Evolutionary conservation across 208 protist species (phyloP), one percentile per base, ranked within the genome.

Genomic region (Trypanosomatidae sp.): DNA sequence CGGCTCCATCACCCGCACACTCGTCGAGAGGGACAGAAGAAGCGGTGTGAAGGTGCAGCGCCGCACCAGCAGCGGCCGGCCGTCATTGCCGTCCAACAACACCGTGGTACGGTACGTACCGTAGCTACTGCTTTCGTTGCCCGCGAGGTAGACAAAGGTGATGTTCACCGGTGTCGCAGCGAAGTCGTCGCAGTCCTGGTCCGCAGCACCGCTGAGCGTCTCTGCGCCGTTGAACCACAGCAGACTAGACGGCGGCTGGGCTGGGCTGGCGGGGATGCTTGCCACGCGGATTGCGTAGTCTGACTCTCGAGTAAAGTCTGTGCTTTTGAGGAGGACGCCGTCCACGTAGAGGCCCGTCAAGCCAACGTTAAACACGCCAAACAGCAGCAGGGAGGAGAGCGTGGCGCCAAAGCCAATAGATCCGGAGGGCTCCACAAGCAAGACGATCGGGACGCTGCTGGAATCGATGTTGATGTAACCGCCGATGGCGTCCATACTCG

Each of bases 321-420:
- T n/a, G n/a, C n/a, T n/a, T n/a, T n/a, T n/a, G n/a, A n/a, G n/a
- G 33, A 22, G 9, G 43, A 84, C 79, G 55, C 77, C 79, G 49
- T 88, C 83, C 3, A 88, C 71, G 68, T 75, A 77, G 22, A 87
- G 33, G 44, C 25, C 25, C 13, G 22, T 3, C 4, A 81, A 41
- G 12, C 1, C 6, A 9, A 62, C 69, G 28, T 67, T n/a, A 46
- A 79, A 86, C 5, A 81, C 49, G n/a, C 82, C 82, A 7, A 82
- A 52, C 5, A 86, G 28, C 17, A 70, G 41, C 19, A 86, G 71
- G 3, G 79, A 65, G 25, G 82, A 80, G 28, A 76, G 82, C 8
- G 80, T 77, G 2, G 65, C 71, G 52, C 79, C 79, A 46, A 71
- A 87, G 22, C 82, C 82, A 28, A 87, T 87, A 10, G 77, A 67